phyloP scores from a whole-genome alignment of 164 flowering plant genomes.

The Nymphaea thermarum region DNA sequence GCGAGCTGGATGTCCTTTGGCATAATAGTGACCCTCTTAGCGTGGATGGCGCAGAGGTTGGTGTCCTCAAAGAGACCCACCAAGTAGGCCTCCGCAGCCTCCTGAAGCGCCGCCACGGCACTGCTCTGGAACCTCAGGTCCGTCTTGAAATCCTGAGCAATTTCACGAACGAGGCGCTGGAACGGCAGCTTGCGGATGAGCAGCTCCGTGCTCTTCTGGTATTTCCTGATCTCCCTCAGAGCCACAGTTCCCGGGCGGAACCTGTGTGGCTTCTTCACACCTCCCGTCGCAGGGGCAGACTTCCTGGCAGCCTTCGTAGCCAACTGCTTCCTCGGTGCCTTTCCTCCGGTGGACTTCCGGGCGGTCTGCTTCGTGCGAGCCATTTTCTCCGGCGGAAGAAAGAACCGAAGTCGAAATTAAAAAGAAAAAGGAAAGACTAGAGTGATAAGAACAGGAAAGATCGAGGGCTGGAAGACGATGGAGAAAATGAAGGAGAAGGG shows the following conservation, averaged over 20 bases:
- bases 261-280: conserved; percentile 10
- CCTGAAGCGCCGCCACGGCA: conserved; percentile 8
- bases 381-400: no score
- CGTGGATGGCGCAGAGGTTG: conserved; percentile 12
- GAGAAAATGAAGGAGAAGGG: no score
- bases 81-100: conserved; percentile 12
- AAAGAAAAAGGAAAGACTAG: no score
- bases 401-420: no score
- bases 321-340: conserved; percentile 11
- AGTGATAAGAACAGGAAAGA: no score
- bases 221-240: conserved; percentile 9
- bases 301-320: conserved; percentile 11
- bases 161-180: conserved; percentile 10
- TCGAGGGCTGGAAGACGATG: no score
- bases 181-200: conserved; percentile 9
- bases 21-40: conserved; percentile 14
- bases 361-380: conserved; percentile 1
- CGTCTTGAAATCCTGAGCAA: conserved; percentile 12
- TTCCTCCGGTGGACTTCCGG: conserved; percentile 9
- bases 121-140: conserved; percentile 11
- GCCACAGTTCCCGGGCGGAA: conserved; percentile 11
- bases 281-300: conserved; percentile 11
- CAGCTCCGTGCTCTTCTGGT: conserved; percentile 12
- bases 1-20: conserved; percentile 13
- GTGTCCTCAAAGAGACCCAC: conserved; percentile 14